phyloP scores from a whole-genome alignment of 768 basidiomycete genomes.

The Amanita brunnescens region DNA sequence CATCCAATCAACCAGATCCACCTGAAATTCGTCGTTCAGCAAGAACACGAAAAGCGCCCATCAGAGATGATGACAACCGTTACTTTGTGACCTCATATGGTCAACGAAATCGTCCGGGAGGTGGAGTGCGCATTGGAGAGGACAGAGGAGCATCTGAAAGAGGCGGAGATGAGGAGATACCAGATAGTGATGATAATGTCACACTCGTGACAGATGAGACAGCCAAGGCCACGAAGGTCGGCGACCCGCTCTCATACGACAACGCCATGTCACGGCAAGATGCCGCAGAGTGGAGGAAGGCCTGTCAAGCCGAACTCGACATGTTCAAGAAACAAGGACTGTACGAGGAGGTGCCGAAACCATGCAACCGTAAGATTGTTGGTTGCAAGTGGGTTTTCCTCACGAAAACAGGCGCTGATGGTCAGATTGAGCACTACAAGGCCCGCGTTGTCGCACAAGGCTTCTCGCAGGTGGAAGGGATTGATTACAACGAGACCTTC shows the following conservation, averaged over 20 bases:
- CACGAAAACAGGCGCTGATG: not conserved
- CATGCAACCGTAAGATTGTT: too few relatives aligned
- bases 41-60: too few relatives aligned
- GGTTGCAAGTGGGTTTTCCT: not conserved
- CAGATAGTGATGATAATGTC: not conserved
- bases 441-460: not conserved
- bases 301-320: not conserved
- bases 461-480: not conserved
- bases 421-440: not conserved
- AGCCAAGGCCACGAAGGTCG: not conserved
- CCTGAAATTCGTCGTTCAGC: too few relatives aligned
- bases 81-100: too few relatives aligned
- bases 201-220: not conserved
- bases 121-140: too few relatives aligned
- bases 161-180: too few relatives aligned
- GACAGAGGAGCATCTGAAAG: too few relatives aligned
- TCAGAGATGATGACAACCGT: too few relatives aligned
- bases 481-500: not conserved
- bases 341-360: not conserved
- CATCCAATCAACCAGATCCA: too few relatives aligned
- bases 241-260: not conserved
- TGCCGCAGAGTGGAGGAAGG: not conserved
- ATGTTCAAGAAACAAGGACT: not conserved
- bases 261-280: not conserved
- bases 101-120: too few relatives aligned